Base-by-base conservation (phyloP, 805 yeast species). In the Candida hispaniensis region DNA sequence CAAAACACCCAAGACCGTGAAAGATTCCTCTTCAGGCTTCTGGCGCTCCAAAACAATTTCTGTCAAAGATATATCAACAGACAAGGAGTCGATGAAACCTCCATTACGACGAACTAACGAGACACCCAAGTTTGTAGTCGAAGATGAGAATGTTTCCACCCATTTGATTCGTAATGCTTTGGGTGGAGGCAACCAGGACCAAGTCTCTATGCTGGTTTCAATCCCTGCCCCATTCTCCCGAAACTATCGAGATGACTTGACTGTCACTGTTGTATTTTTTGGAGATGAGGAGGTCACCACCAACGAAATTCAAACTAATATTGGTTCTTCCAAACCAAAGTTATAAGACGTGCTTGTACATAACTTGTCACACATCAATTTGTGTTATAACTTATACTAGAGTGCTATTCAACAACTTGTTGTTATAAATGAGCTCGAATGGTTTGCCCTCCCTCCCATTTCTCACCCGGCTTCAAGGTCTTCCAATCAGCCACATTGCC, bases 221-320 rank as follows among this genome's bases (percentile, higher is more conserved):
- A 83, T 91, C 35, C 97, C 97, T 12, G 71, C 85, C 11, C 96
- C 97, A 2, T 69, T 79, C 47, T 79, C 94, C 13, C 73, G 98
- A 58, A 69, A 83, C 27, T 88, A 86, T 58, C 73, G 98, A 55
- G 98, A 91, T 59, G 98, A 91, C 56, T 66, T 91, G 52, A 86
- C 97, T 1, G 96, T 86, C 4, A 83, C 95, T 3, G 98, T 91
- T 14, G 82, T 88, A 2, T 91, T 91, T 58, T 91, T 91, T 54
- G 94, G 93, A 8, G 47, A 41, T 8, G 48, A 40, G n/a, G 14
- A 12, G 16, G 36, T 28, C 14, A 27, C 36, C 8, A 18, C 10
- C 1, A 13, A 32, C n/a, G 36, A 28, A 5, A 32, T 32, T 14
- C 22, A 28, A 8, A 28, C 28, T 14, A 32, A 32, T 10, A 28